Evolutionary conservation across 2,329 filamentous ascomycete genomes (phyloP), one percentile per base, ranked within the genome.

Genomic region (Colletotrichum lindemuthianum): DNA sequence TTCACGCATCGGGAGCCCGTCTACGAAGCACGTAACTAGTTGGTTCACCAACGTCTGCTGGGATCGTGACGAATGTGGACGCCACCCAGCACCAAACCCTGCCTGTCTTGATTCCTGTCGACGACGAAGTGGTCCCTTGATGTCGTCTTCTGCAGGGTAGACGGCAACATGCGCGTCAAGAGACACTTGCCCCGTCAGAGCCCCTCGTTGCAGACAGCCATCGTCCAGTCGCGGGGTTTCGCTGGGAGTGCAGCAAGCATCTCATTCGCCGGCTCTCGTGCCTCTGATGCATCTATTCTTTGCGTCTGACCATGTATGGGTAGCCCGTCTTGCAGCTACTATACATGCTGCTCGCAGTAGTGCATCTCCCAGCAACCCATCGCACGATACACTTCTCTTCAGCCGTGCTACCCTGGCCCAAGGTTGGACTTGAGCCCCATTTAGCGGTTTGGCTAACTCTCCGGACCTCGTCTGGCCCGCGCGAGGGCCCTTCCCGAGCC

Each of bases 401-500:
- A 57, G 52, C 52, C 52, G 59, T 57, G 51, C 37, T 48, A 63
- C 41, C 63, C 63, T 65, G 39, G 63, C 32, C 52, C 58, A 63
- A 50, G n/a, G 40, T 65, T 63, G 58, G 63, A 57, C 58, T 65
- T 63, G 58, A 52, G 63, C 67, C 65, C 67, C 66, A 70, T 69
- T 67, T 71, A 70, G 70, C 71, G 67, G 67, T 63, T 69, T 69
- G 69, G 69, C 64, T 69, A 69, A 60, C 70, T 67, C 67, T 64
- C 69, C 74, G 74, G 74, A 74, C 65, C 58, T 72, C 63, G 57
- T 69, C 63, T 70, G 69, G 70, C 69, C 75, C 73, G 74, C 69
- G 69, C 68, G 70, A 71, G 71, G 70, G 71, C 69, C 72, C 67
- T 68, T 65, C 63, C 63, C 57, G 52, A 63, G 58, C 51, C 57